Evolutionary conservation across 2,329 filamentous ascomycete species (phyloP), one percentile per base, ranked within the genome.

Genomic region (Sordariomycetes sp.): DNA sequence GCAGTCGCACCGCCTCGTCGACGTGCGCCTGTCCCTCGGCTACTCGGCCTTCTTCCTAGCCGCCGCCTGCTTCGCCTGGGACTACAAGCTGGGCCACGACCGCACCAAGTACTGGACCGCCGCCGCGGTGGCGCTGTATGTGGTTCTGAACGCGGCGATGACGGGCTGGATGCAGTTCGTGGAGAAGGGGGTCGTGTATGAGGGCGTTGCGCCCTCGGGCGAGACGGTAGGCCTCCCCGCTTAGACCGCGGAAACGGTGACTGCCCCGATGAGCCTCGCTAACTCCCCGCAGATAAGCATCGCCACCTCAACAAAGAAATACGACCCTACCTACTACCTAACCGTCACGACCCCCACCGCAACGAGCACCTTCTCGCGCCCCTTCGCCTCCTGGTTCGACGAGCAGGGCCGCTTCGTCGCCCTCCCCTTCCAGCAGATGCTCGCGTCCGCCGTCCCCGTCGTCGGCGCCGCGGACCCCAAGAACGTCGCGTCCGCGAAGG

Each of bases 21-120:
- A 97, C 68, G 82, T 95, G 54, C 89, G 90, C 58, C 85, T 99
- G 53, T 80, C 78, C 0, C 79, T 99, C 10, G 94, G 94, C 62
- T 97, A 95, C 74, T 73, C 79, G 22, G 89, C 91, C 61, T 91
- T 97, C 66, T 71, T 80, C 60, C 85, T 97, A 61, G 87, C 90
- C 20, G 92, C 80, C 24, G 87, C 84, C 61, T 91, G 90, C 66
- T 97, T 97, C 78, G 85, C 83, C 62, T 92, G 90, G 76, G 94
- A 99, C 79, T 96, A 90, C 76, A 90, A 89, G 69, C 78, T 91
- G 54, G 93, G 92, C 65, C 97, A 94, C 80, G 90, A 96, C 62
- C 77, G 74, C 61, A 96, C 92, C 20, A 95, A 94, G 72, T 75
- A 80, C 62, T 93, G 86, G 76, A 95, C 93, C 0, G 81, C 88